Conservation (phyloP, 768 basidiomycete genomes). For the Hysterangium stoloniferum region DNA sequence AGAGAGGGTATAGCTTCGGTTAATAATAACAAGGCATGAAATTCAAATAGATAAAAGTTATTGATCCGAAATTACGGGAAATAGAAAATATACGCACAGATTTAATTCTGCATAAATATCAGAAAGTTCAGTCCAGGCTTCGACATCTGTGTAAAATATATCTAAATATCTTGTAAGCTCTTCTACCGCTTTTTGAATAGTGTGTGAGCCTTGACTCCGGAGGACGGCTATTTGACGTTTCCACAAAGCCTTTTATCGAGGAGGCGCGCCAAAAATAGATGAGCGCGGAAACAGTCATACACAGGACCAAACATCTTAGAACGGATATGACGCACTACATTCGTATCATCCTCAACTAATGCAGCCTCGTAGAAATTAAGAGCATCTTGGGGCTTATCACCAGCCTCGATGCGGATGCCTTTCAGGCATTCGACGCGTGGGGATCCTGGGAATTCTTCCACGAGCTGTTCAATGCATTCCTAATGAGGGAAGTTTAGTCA, state of each 20-base stretch:
- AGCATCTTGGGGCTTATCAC: conserved; percentile 46
- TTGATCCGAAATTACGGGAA: not conserved
- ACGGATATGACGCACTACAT: conserved; percentile 48
- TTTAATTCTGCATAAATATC: conserved; percentile 69
- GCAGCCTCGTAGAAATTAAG: conserved; percentile 56
- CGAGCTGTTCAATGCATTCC: conserved; percentile 57
- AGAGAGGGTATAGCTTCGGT: conserved; percentile 57
- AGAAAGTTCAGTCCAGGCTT: conserved; percentile 83
- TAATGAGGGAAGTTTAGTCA: conserved; percentile 20
- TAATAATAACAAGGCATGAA: not conserved
- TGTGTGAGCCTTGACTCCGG: conserved; percentile 41
- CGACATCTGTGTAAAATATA: conserved; percentile 81
- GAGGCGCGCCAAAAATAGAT: not conserved
- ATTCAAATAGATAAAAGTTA: too few species aligned
- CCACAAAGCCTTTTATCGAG: conserved; percentile 52
- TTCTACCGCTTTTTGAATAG: conserved; percentile 56
- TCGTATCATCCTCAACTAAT: conserved; percentile 57
- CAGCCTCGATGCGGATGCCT: conserved; percentile 73
- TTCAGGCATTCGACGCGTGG: conserved; percentile 71
- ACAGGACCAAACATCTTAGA: not conserved
- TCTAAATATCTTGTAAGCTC: conserved; percentile 72
- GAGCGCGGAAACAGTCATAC: not conserved
- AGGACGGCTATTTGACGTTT: conserved; percentile 77
- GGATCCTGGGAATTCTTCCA: conserved; percentile 65
- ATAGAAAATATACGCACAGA: conserved; percentile 53